Evolutionary conservation across 2,329 filamentous ascomycete genomes (phyloP).

Genomic region (Hymenoscyphus fraxineus): DNA sequence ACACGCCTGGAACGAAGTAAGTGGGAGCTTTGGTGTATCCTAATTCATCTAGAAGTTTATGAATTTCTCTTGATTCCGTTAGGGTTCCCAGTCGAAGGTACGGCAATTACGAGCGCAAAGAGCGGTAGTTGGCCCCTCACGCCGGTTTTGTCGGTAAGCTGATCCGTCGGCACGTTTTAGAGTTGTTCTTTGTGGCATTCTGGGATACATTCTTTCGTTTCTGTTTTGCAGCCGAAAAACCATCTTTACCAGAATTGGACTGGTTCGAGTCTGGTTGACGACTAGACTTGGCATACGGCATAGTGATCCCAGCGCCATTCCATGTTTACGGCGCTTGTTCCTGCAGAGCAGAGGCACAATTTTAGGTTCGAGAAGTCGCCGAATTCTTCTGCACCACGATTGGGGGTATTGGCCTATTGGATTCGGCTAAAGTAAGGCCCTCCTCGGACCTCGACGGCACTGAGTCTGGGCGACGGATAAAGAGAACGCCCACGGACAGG

Average conservation of each 20-base stretch:
- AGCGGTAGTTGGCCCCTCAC: neutral
- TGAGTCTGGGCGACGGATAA: slow-evolving; percentile 11
- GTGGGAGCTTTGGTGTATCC: neutral
- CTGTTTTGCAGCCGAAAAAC: slow-evolving; percentile 3
- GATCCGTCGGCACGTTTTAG: slow-evolving; percentile 19
- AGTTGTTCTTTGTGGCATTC: neutral
- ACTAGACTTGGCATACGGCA: neutral
- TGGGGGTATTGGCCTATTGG: neutral
- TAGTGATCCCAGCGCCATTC: slow-evolving; percentile 1
- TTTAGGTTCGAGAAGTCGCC: slow-evolving; percentile 18
- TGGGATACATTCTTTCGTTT: neutral
- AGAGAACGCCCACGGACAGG: neutral
- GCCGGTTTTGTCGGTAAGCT: slow-evolving; percentile 21
- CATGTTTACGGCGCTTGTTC: slow-evolving; percentile 28
- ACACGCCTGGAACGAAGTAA: neutral
- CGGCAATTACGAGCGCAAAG: neutral
- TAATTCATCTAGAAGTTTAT: neutral
- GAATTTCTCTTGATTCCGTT: neutral
- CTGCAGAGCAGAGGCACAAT: slow-evolving; percentile 32
- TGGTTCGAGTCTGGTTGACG: neutral
- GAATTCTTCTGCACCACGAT: slow-evolving; percentile 8
- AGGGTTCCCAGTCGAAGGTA: neutral
- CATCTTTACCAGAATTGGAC: neutral
- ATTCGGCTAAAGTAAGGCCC: slow-evolving; percentile 3
- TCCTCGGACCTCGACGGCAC: slow-evolving; percentile 26